These are phyloP conservation scores for Eucalyptus viminalis DNA, from an alignment of 345 rosid species.

Conservation along the genomic window DNA sequence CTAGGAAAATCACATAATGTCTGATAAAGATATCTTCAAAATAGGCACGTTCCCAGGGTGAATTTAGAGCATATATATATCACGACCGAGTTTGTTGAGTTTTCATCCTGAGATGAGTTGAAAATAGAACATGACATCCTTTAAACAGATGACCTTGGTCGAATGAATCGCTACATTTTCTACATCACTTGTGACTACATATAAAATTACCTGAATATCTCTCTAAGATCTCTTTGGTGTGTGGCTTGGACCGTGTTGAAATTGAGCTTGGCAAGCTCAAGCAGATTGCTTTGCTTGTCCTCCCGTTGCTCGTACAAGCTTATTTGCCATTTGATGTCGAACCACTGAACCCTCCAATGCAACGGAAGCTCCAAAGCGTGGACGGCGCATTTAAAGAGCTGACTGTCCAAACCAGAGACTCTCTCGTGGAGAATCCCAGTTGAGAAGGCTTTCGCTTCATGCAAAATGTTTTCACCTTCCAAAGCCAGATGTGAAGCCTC, in stretches of 20 bases:
- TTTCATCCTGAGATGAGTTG: neutral
- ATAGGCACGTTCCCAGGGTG: neutral
- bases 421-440: neutral
- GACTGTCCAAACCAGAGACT: neutral
- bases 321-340: constrained; percentile 35
- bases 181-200: neutral
- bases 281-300: neutral
- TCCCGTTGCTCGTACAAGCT: neutral
- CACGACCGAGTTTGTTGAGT: neutral
- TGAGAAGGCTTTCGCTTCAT: constrained; percentile 8
- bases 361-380: constrained; percentile 27
- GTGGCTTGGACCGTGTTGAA: constrained; percentile 33
- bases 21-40: neutral
- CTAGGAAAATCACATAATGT: neutral
- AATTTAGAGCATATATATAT: neutral
- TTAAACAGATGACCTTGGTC: neutral
- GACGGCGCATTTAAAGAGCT: neutral
- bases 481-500: constrained; percentile 32
- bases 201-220: constrained; percentile 14
- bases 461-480: constrained; percentile 16
- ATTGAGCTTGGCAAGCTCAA: constrained; percentile 26
- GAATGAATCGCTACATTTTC: neutral
- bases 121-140: neutral
- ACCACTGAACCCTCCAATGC: constrained; percentile 38
- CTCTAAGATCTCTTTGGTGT: constrained; percentile 31